A percentile compares a stretch with the other conserved stretches of the same genome.
Evolutionary conservation across 2,329 filamentous ascomycete species (phyloP).

Genomic region (Penicillium sp.): DNA sequence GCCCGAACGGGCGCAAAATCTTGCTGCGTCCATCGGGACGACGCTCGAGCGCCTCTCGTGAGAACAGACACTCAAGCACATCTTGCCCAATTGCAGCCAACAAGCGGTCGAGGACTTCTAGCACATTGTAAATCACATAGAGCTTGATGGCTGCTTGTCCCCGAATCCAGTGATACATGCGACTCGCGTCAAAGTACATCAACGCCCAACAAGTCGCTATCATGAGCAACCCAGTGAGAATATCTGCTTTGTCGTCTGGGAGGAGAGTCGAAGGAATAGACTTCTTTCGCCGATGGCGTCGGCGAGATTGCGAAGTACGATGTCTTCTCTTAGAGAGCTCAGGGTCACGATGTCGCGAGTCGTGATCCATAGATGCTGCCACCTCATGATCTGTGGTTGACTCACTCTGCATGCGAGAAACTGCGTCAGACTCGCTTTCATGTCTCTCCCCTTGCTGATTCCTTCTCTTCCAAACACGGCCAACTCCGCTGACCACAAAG

Average conservation of each 20-base stretch:
- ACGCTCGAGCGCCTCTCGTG: conserved; percentile 82
- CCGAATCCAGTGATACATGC: conserved; percentile 96
- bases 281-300: conserved; percentile 65
- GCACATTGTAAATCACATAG: conserved; percentile 97
- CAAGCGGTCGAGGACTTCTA: conserved; percentile 82
- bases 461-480: conserved; percentile 66
- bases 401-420: conserved; percentile 12
- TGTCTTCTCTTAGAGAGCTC: conserved; percentile 24
- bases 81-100: conserved; percentile 91
- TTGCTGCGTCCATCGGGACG: conserved; percentile 86
- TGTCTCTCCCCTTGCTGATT: conserved; percentile 22
- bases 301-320: conserved; percentile 31
- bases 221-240: conserved; percentile 84
- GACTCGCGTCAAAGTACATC: conserved; percentile 87
- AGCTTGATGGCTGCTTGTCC: conserved; percentile 96
- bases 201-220: conserved; percentile 77
- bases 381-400: conserved; percentile 14
- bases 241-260: conserved; percentile 88
- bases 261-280: conserved; percentile 79
- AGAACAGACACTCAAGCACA: conserved; percentile 92
- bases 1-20: conserved; percentile 77
- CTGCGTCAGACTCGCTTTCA: conserved; percentile 17
- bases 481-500: conserved; percentile 74
- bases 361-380: conserved; percentile 15
- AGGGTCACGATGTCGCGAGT: conserved; percentile 12